Conservation (phyloP, 2,329 filamentous ascomycete genomes). For the Phialophora verrucosa region DNA sequence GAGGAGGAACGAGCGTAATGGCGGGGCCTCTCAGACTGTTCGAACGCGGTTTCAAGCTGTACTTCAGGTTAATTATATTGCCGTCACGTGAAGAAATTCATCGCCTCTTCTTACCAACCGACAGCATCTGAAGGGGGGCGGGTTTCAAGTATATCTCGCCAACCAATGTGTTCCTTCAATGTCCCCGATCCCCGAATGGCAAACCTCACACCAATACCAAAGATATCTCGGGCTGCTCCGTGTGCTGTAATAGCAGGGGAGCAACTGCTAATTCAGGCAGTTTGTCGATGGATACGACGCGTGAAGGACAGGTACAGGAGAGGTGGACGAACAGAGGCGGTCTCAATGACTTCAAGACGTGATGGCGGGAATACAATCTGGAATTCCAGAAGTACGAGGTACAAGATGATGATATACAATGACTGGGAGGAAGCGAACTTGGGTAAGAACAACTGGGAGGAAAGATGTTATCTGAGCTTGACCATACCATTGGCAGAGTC, state of each 20-base stretch:
- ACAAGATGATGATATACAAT: slow-evolving; percentile 22
- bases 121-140: slow-evolving; percentile 18
- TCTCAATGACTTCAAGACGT: background rate
- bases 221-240: background rate
- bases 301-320: background rate
- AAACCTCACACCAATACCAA: background rate
- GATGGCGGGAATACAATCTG: background rate
- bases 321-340: background rate
- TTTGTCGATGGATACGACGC: background rate
- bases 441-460: slow-evolving; percentile 10
- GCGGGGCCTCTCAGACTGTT: background rate
- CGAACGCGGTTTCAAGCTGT: slow-evolving; percentile 1
- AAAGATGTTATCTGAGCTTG: slow-evolving; percentile 31
- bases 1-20: background rate
- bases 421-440: slow-evolving; percentile 8
- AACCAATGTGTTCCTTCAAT: slow-evolving; percentile 3
- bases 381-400: background rate
- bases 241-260: background rate
- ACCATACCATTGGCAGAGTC: slow-evolving; percentile 24
- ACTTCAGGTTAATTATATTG: slow-evolving; percentile 9
- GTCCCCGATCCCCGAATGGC: background rate
- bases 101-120: slow-evolving; percentile 25
- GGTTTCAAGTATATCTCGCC: slow-evolving; percentile 18
- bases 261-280: background rate
- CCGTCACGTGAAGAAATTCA: slow-evolving; percentile 21